Base-by-base conservation (phyloP, 257 asterid genomes). In the Nicotiana obtusifolia region DNA sequence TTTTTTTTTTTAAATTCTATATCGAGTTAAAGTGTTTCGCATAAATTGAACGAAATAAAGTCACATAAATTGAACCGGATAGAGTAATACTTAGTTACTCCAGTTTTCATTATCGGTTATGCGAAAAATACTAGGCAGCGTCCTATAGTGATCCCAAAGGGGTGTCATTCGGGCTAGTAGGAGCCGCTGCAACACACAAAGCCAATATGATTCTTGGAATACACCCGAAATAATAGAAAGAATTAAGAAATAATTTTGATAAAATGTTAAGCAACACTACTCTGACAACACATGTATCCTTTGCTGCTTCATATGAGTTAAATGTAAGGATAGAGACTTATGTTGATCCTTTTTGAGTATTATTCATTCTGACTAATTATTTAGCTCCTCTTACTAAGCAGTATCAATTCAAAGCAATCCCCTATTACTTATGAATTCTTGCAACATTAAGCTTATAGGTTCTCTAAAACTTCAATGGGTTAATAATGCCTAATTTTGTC, bases 121-220 rank as follows among this genome's bases (percentile, higher is more conserved):
- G 11, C 0, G 3, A 0, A 41, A 41, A 8, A 41, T 7, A 41
- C 49, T 41, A 8, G 78, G 59, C 14, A 41, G 20, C 59, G 7
- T 44, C 33, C 7, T 7, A 61, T 2, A 30, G 66, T 22, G 33
- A 61, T 24, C 67, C 33, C 64, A 19, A 10, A 35, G 56, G 77
- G 77, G 20, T 13, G 59, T 71, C 59, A 71, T 11, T 71, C 35
- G 60, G 78, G 59, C 59, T 22, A 5, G 78, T 71, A 71, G 78
- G 78, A 71, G 49, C 49, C 11, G 49, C 11, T 41, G 11, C 49
- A 0, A 13, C 37, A 44, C 60, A 71, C 35, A 5, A 41, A 5
- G 35, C 49, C 35, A 44, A 44, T 71, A 71, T 71, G 78, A 44
- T 71, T 71, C 22, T 71, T 44, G 77, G 77, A 54, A 68, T 68